A percentile compares a stretch with the other conserved stretches of the same genome.
Conservation (phyloP, 2,329 filamentous ascomycete species). For the Myriangium duriaei region DNA sequence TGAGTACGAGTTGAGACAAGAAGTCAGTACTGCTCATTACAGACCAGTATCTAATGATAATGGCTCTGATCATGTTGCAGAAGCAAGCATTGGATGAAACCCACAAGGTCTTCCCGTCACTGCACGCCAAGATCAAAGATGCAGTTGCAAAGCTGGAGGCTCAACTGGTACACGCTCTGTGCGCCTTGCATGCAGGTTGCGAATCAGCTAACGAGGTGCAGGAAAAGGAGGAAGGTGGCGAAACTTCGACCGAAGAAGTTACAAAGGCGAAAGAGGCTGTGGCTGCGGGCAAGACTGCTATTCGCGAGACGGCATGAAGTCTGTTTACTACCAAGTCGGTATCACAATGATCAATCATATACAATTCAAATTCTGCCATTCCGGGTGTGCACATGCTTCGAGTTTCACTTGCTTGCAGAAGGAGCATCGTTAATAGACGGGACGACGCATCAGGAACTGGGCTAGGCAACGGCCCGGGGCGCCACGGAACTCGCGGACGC, state of each 20-base stretch:
- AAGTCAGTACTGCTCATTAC: slow-evolving; percentile 44
- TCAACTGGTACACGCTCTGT: slow-evolving; percentile 52
- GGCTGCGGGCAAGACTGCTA: slow-evolving; percentile 27
- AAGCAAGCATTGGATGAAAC: slow-evolving; percentile 77
- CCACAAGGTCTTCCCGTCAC: slow-evolving; percentile 61
- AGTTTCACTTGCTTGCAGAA: no score
- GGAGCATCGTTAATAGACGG: no score
- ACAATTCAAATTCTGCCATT: no score
- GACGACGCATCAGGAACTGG: no score
- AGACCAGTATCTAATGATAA: background rate
- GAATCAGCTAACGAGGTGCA: slow-evolving; percentile 10
- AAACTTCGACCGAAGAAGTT: slow-evolving; percentile 30
- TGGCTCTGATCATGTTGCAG: slow-evolving; percentile 33
- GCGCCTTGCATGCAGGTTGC: background rate
- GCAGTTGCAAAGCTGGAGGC: slow-evolving; percentile 63
- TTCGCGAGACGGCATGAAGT: slow-evolving; percentile 25
- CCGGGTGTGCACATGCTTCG: no score
- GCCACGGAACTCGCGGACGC: no score
- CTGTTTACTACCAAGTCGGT: no score
- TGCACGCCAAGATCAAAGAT: slow-evolving; percentile 58
- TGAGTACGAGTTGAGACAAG: slow-evolving; percentile 70
- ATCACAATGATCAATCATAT: no score
- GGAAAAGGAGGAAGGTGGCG: slow-evolving; percentile 27
- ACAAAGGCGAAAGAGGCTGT: slow-evolving; percentile 33
- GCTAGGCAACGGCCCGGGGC: no score